Evolutionary conservation across 2,329 filamentous ascomycete species (phyloP), one percentile per base, ranked within the genome.

Genomic region (Neofusicoccum parvum): DNA sequence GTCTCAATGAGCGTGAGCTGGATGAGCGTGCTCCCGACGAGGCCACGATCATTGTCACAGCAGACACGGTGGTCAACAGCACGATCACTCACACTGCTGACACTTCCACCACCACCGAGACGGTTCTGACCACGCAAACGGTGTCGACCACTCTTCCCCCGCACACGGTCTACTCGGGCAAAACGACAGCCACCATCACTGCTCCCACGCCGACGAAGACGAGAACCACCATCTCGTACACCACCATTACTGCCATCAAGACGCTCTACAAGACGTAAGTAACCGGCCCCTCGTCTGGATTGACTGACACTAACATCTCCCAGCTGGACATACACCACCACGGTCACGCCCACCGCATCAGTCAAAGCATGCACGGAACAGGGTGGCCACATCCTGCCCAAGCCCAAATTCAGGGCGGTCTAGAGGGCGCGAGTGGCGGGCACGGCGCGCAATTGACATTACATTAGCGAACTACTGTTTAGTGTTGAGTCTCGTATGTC

Each of bases 171-270:
- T 73, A 72, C 51, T 75, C 72, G 5, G 78, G 78, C 10, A 66
- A 73, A 15, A 72, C 70, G 15, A 77, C 73, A 1, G 65, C 67
- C 2, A 78, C 74, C 0, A 71, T 74, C 10, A 80, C 78, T 1
- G 71, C 75, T 1, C 76, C 78, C 5, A 76, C 76, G 1, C 72
- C 72, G 0, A 79, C 76, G 0, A 76, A 76, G 66, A 78, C 76
- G 3, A 65, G 65, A 9, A 48, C 69, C 6, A 68, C 70, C 6
- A 56, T 75, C 41, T 68, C 66, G 3, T 72, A 73, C 50, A 72
- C 68, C 9, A 75, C 68, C 20, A 65, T 70, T 7, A 72, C 69
- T 0, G 73, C 71, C 1, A 79, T 76, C 2, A 74, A 70, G 49
- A 75, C 76, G 0, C 70, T 77, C 48, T 71, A 70, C 5, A 72